phyloP scores from a whole-genome alignment of 2,329 filamentous ascomycete species.

The Xylariaceae sp. region DNA sequence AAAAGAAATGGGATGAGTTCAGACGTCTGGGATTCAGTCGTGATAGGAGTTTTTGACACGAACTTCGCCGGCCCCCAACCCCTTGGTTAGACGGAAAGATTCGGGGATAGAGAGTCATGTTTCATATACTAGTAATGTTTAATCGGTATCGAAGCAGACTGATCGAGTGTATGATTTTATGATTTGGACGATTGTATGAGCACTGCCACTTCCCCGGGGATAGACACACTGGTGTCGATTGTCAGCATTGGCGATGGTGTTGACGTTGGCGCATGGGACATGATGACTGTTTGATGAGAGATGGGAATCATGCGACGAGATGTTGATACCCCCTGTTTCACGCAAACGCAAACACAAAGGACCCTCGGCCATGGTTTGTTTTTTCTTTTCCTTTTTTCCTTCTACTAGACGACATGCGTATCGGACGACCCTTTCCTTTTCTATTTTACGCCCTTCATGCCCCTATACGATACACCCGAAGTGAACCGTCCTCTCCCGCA shows the following conservation, averaged over 20 bases:
- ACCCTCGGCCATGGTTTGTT: too few species aligned
- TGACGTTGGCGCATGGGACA: neutral
- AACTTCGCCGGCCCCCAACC: too few species aligned
- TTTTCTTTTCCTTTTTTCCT: too few species aligned
- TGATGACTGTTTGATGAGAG: neutral
- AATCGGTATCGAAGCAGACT: slow-evolving; percentile 18
- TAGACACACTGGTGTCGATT: too few species aligned
- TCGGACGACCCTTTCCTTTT: too few species aligned
- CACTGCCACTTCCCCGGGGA: too few species aligned
- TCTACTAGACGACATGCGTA: too few species aligned
- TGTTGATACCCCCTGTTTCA: neutral
- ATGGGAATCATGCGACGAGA: neutral
- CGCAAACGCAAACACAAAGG: neutral
- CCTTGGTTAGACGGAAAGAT: too few species aligned
- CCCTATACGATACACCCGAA: slow-evolving; percentile 50
- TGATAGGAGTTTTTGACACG: too few species aligned
- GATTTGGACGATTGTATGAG: neutral
- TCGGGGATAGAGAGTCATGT: neutral
- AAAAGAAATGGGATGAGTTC: neutral
- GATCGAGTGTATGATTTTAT: neutral
- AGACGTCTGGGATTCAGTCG: too few species aligned
- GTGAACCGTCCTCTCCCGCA: slow-evolving; percentile 56
- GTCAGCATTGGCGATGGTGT: too few species aligned
- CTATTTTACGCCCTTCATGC: slow-evolving; percentile 13
- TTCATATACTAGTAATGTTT: slow-evolving; percentile 23